phyloP scores from a whole-genome alignment of 2,329 filamentous ascomycete genomes.

The Epichloe gansuensis region DNA sequence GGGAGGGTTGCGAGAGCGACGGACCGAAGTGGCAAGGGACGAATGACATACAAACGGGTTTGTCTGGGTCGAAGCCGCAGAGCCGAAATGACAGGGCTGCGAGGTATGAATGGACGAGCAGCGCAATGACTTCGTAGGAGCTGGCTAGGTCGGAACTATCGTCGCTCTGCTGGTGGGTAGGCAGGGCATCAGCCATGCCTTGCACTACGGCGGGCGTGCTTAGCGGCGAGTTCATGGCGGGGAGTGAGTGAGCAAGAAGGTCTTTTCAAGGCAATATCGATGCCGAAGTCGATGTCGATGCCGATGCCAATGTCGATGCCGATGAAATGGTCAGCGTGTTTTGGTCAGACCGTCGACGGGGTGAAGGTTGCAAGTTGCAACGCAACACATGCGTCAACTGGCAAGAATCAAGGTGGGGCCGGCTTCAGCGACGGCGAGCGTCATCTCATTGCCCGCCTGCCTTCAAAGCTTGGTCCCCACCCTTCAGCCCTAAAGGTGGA shows the following conservation, averaged over 20 bases:
- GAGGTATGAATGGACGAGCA: conserved; percentile 79
- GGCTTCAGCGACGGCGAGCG: not conserved
- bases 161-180: conserved; percentile 39
- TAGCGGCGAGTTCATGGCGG: conserved; percentile 16
- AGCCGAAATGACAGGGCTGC: conserved; percentile 67
- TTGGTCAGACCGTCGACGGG: not conserved
- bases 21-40: not conserved
- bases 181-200: conserved; percentile 48
- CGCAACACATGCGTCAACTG: too few species aligned
- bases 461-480: not conserved
- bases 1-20: not conserved
- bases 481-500: not conserved
- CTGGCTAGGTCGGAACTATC: conserved; percentile 52
- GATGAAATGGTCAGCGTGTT: not conserved
- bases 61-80: conserved; percentile 73
- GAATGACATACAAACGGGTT: conserved; percentile 49
- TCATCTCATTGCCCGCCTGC: not conserved
- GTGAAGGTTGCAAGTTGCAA: not conserved
- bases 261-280: not conserved
- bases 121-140: conserved; percentile 70
- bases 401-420: not conserved
- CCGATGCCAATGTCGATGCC: not conserved
- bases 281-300: not conserved
- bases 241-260: not conserved
- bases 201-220: conserved; percentile 31